Base-by-base conservation (phyloP, 495 filamentous ascomycete species). In the Rhypophila decipiens region DNA sequence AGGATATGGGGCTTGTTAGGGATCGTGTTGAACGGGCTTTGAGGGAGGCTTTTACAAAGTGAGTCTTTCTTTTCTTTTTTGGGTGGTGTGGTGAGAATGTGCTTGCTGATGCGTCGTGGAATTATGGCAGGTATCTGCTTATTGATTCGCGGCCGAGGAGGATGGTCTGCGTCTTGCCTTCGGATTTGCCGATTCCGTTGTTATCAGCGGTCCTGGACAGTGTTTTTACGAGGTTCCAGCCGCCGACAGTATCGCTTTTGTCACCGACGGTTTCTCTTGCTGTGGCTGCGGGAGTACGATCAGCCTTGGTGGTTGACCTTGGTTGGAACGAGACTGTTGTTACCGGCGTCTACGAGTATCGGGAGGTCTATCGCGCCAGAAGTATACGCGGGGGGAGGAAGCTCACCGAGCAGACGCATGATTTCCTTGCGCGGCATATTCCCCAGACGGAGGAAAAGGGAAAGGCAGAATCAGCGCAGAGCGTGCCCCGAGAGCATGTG, bases 311-410 rank as follows among this genome's bases (percentile, higher is more conserved):
- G 3, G 75, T 97, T 9, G 90, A 97, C 59, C 71, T 98, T 29
- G 91, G 91, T 45, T 97, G 93, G 93, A 76, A 77, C 34, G 94
- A 96, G 60, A 91, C 88, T 0, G 77, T 83, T 0, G 76, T 89
- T 12, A 93, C 86, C 0, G 80, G 79, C 2, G 72, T 97, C 18
- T 96, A 87, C 58, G 94, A 98, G 62, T 94, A 90, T 49, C 77
- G 91, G 43, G 87, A 95, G 54, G 76, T 96, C 4, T 60, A 66
- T 20, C 75, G 76, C 24, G 72, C 68, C 48, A 72, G 88, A 39
- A 93, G 77, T 33, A 76, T 86, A 12, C 74, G 93, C 51, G 89
- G 83, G 12, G 88, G 82, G 52, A 86, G 83, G 57, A 57, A 74
- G 35, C 69, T 95, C 8, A 72, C 79, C 5, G 72, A 83, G 53